Percentiles rank a stretch among this genome's conserved stretches.
These are phyloP conservation scores for Xerophyta viscosa DNA, from an alignment of 106 monocot species.

Conservation along the genomic window DNA sequence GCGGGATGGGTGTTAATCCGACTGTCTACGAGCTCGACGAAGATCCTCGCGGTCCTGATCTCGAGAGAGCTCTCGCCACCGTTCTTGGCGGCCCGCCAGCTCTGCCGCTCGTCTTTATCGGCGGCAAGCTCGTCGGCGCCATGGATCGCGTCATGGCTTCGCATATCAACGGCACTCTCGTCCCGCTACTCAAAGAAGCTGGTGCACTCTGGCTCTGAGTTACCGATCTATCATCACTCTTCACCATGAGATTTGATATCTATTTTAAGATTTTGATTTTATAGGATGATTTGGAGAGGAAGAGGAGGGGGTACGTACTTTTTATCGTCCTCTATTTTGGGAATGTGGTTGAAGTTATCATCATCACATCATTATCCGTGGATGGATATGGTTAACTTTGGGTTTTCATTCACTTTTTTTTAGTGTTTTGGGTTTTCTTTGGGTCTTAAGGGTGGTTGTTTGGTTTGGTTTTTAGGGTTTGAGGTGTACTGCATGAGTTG, in stretches of 20 bases:
- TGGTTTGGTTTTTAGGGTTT: no score
- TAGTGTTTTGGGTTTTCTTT: no score
- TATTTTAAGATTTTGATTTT: no score
- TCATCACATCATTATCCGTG: no score
- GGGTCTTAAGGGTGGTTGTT: no score
- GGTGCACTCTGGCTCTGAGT: slow-evolving; percentile 87
- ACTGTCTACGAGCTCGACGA: slow-evolving; percentile 83
- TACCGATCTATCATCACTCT: no score
- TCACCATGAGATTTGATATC: neutral
- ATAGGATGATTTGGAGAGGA: slow-evolving; percentile 4
- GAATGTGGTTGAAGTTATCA: no score
- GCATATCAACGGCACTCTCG: slow-evolving; percentile 84
- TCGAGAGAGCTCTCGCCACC: slow-evolving; percentile 49
- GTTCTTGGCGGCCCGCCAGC: slow-evolving; percentile 27
- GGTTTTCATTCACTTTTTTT: no score
- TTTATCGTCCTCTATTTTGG: slow-evolving; percentile 14
- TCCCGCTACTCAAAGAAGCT: slow-evolving; percentile 81
- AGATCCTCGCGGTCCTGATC: slow-evolving; percentile 57
- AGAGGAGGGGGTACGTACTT: slow-evolving; percentile 9
- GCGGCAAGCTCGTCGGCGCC: slow-evolving; percentile 82
- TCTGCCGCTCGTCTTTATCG: slow-evolving; percentile 61
- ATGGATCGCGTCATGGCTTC: slow-evolving; percentile 86
- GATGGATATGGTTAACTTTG: no score
- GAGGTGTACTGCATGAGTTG: no score
- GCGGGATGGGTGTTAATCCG: slow-evolving; percentile 79